These are phyloP conservation scores for Tolypocladium amazonense DNA, from an alignment of 2,329 filamentous ascomycete species.

Conservation along the genomic window DNA sequence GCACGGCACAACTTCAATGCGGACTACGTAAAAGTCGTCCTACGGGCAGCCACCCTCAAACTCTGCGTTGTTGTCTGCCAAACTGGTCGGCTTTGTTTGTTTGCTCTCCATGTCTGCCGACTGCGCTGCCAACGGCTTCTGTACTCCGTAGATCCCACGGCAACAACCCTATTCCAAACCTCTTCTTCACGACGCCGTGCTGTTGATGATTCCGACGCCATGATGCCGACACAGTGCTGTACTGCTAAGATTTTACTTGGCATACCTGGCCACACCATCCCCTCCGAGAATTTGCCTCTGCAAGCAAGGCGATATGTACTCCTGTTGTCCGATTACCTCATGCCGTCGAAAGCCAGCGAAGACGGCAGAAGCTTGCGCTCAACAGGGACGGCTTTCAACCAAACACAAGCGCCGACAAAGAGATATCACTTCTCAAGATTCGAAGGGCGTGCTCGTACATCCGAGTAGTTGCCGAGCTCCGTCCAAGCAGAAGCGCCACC, in stretches of 20 bases:
- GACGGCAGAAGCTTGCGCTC: background rate
- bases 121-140: background rate
- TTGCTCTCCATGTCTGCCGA: background rate
- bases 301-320: background rate
- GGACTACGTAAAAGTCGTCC: background rate
- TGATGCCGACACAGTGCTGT: background rate
- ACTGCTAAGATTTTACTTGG: background rate
- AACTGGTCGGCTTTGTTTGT: background rate
- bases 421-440: background rate
- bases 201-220: too few relatives aligned
- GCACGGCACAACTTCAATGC: background rate
- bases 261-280: background rate
- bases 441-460: too few relatives aligned
- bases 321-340: background rate
- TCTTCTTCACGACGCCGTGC: background rate
- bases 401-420: background rate
- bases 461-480: too few relatives aligned
- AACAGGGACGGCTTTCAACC: background rate
- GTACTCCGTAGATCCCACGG: background rate
- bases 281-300: background rate
- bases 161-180: background rate
- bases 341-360: background rate
- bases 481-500: too few relatives aligned
- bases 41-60: too few relatives aligned
- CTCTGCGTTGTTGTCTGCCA: background rate